Evolutionary conservation across 2,329 filamentous ascomycete species (phyloP), one percentile per base, ranked within the genome.

Genomic region (Fusarium sarcochroum): DNA sequence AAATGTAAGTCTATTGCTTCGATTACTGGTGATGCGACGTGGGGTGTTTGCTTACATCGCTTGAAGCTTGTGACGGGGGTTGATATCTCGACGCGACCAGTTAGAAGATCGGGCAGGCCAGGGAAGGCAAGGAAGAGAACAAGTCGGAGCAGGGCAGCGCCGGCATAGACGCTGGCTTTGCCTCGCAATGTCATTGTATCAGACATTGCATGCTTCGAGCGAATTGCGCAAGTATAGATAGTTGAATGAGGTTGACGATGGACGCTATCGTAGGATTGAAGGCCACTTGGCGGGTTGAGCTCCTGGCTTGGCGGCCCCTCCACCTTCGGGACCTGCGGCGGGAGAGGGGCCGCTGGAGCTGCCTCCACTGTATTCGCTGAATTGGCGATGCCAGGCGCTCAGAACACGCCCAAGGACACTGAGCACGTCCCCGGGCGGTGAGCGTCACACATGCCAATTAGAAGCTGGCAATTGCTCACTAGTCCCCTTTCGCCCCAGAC

Each of bases 1-100:
- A n/a, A 14, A 32, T 58, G 58, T 67, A 40, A 69, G 64, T 30
- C 7, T 45, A 21, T 7, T 27, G 27, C 23, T 17, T 13, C 13
- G 15, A 7, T 13, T 23, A 45, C 25, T 44, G 34, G 40, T 7
- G 20, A 46, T 45, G 21, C 32, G 48, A 23, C 32, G 27, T 41
- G 48, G 48, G 44, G 35, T 47, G 42, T 25, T 7, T 41, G 80
- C 91, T 80, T 86, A 97, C 94, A 85, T 88, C 96, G 89, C 84
- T 98, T 98, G 87, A 98, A 99, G 87, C 95, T 97, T 73, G 93
- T 98, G 46, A 98, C 92, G 38, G 96, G 95, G 21, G 96, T 99
- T 44, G 96, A 98, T 75, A 99, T 91, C 84, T 99, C 96, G 74
- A 98, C 96, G 76, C 96, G 91, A 69, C 91, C 92, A 20, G 93